These are phyloP conservation scores for Herpotrichia juniperi DNA, from an alignment of 2,329 filamentous ascomycete genomes.

Conservation along the genomic window DNA sequence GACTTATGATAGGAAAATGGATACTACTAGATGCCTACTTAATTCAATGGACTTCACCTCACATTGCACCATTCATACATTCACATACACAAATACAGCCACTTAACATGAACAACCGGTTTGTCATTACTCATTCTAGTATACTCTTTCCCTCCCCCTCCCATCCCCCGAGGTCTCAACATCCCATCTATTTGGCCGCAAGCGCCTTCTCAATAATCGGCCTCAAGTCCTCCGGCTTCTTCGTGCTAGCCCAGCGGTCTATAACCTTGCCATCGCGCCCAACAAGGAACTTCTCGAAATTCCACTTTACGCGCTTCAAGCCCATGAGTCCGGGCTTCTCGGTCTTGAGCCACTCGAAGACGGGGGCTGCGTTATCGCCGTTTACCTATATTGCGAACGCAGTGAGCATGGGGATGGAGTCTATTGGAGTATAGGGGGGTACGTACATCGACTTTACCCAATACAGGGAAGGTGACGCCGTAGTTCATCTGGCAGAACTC, in stretches of 20 bases:
- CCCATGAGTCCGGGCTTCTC: slow-evolving; percentile 83
- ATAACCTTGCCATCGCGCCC: slow-evolving; percentile 85
- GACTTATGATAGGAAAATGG: neutral
- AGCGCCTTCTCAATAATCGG: slow-evolving; percentile 76
- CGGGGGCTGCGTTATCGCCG: slow-evolving; percentile 76
- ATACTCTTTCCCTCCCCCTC: neutral
- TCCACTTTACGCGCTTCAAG: slow-evolving; percentile 95
- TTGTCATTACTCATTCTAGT: no score
- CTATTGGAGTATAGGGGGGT: neutral
- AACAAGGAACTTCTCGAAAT: slow-evolving; percentile 98
- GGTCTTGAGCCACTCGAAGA: slow-evolving; percentile 77
- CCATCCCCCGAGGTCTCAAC: neutral
- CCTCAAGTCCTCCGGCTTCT: slow-evolving; percentile 84
- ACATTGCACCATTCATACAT: neutral
- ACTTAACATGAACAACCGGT: no score
- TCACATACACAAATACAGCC: neutral
- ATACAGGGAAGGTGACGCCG: slow-evolving; percentile 87
- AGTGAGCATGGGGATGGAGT: neutral
- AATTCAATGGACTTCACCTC: neutral
- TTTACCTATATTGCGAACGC: slow-evolving; percentile 66
- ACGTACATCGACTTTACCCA: slow-evolving; percentile 85
- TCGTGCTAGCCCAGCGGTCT: slow-evolving; percentile 83
- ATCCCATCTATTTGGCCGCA: slow-evolving; percentile 11
- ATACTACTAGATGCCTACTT: neutral
- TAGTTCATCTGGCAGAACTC: slow-evolving; percentile 90